These are phyloP conservation scores for Claviceps purpurea DNA, from an alignment of 2,329 filamentous ascomycete species.

Conservation along the genomic window DNA sequence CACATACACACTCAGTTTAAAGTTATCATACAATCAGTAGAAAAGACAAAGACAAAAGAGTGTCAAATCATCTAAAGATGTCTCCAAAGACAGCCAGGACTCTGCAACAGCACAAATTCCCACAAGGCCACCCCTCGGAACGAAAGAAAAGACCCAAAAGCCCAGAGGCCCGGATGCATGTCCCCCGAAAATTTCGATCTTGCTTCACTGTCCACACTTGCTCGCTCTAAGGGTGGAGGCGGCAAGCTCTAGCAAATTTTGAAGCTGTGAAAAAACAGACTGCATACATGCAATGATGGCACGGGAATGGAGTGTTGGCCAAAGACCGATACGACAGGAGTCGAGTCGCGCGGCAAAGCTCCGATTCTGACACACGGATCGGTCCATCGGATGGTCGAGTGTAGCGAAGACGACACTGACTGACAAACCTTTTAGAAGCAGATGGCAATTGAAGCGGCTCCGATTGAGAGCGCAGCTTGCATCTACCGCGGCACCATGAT, in stretches of 20 bases:
- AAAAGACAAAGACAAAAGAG: constrained; percentile 10
- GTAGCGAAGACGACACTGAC: too few species aligned
- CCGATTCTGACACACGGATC: too few species aligned
- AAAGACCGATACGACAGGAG: too few species aligned
- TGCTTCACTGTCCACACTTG: constrained; percentile 61
- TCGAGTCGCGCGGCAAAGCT: too few species aligned
- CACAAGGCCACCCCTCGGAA: constrained; percentile 14
- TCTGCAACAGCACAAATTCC: constrained; percentile 8
- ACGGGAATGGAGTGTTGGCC: too few species aligned
- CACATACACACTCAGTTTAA: too few species aligned
- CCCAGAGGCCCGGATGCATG: background rate
- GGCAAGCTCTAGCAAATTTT: constrained; percentile 55
- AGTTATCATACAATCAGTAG: too few species aligned
- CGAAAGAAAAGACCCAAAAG: constrained; percentile 10
- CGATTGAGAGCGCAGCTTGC: too few species aligned
- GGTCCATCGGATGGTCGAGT: too few species aligned
- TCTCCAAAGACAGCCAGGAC: constrained; percentile 12
- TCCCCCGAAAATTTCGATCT: constrained; percentile 30
- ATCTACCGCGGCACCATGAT: too few species aligned
- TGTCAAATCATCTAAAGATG: constrained; percentile 4
- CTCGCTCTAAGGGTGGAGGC: constrained; percentile 39
- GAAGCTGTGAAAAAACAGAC: constrained; percentile 28
- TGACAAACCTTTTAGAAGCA: too few species aligned
- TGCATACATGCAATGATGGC: background rate
- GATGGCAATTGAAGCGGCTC: too few species aligned